Percentiles rank a stretch among this genome's conserved stretches.
phyloP scores from a whole-genome alignment of 1,284 basidiomycete species.

The Paramarasmius palmivorus region DNA sequence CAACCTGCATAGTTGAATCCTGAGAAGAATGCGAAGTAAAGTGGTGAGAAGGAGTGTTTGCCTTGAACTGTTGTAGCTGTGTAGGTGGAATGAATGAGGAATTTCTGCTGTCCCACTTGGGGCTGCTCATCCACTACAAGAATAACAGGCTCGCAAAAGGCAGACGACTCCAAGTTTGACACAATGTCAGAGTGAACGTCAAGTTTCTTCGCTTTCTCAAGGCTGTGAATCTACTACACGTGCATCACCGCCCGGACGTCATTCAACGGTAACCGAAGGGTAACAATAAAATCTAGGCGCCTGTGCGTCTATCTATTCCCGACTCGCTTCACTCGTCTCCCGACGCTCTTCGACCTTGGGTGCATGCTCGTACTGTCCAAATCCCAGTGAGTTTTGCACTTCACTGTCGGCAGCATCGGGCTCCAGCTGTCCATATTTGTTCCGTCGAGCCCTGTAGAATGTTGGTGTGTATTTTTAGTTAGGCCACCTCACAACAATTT shows the following conservation, averaged over 20 bases:
- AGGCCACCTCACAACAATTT: too few relatives aligned
- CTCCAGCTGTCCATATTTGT: constrained; percentile 45
- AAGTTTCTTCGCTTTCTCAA: too few relatives aligned
- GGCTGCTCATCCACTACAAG: constrained; percentile 21
- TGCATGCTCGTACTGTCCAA: constrained; percentile 41
- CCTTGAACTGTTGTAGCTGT: constrained; percentile 44
- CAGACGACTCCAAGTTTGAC: too few relatives aligned
- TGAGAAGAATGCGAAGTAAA: constrained; percentile 20
- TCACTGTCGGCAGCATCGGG: constrained; percentile 68
- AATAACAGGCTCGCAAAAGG: not conserved
- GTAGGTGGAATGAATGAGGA: constrained; percentile 50
- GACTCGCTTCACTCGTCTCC: not conserved
- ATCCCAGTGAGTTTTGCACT: constrained; percentile 63
- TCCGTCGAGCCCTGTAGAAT: not conserved
- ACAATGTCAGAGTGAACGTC: too few relatives aligned
- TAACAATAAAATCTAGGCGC: too few relatives aligned
- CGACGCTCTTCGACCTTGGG: constrained; percentile 12
- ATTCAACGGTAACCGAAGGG: too few relatives aligned
- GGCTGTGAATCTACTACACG: too few relatives aligned
- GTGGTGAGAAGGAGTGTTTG: constrained; percentile 31
- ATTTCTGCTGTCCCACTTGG: constrained; percentile 50
- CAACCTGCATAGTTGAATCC: not conserved
- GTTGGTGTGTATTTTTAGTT: too few relatives aligned
- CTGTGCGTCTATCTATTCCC: too few relatives aligned
- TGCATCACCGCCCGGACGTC: too few relatives aligned